Evolutionary conservation across 768 basidiomycete genomes (phyloP).

Genomic region (Rhodotorula taiwanensis): DNA sequence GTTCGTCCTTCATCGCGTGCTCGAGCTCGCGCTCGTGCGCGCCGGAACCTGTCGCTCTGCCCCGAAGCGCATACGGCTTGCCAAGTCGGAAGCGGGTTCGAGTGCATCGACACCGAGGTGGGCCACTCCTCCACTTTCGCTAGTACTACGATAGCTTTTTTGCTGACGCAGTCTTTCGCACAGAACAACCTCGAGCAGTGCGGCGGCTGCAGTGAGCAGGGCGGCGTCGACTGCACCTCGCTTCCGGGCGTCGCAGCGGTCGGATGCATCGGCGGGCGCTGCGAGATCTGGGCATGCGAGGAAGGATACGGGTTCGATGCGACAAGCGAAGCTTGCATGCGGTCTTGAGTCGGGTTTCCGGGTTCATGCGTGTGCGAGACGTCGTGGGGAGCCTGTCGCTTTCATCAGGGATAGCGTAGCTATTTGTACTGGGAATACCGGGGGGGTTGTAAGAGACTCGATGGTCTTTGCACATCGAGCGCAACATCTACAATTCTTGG

Average conservation of each 20-base stretch:
- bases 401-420: no score
- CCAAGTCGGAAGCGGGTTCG: conserved; percentile 6
- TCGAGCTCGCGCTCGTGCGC: conserved; percentile 14
- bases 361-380: no score
- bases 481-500: no score
- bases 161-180: not conserved
- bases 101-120: conserved; percentile 18
- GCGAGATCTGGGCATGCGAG: conserved; percentile 19
- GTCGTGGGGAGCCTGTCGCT: no score
- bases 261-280: conserved; percentile 1
- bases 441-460: no score
- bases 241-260: not conserved
- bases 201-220: not conserved
- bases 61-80: conserved; percentile 15
- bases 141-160: not conserved
- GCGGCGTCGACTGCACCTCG: conserved; percentile 10
- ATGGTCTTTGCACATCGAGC: no score
- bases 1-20: not conserved
- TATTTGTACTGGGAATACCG: no score
- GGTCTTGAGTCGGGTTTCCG: no score
- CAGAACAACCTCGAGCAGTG: conserved; percentile 11
- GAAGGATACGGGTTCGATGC: not conserved
- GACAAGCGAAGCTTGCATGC: not conserved
- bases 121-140: not conserved
- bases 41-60: not conserved